phyloP scores from a whole-genome alignment of 345 rosid species.

The Moricandia moricandioides region DNA sequence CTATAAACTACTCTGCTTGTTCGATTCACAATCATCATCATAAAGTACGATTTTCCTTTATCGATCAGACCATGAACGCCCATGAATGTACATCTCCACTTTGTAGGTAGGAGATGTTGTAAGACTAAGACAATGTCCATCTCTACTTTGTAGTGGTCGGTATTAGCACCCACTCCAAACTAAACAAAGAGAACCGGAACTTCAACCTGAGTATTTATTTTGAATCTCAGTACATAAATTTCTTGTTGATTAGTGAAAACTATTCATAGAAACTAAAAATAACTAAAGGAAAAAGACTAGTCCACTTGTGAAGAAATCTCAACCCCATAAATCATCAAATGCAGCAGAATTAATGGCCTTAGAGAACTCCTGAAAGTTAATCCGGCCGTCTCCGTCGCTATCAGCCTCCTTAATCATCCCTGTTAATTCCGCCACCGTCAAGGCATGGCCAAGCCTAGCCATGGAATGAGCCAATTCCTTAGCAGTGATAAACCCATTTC shows the following conservation, averaged over 20 bases:
- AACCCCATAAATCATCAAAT: slow-evolving; percentile 77
- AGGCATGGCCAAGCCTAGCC: slow-evolving; percentile 82
- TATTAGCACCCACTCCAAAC: too few relatives aligned
- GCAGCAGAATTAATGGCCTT: slow-evolving; percentile 88
- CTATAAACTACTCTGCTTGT: too few relatives aligned
- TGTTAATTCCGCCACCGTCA: slow-evolving; percentile 73
- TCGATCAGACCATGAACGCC: too few relatives aligned
- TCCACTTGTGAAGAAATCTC: slow-evolving; percentile 11
- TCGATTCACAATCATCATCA: too few relatives aligned
- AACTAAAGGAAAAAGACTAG: neutral
- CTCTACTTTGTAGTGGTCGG: too few relatives aligned
- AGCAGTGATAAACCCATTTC: slow-evolving; percentile 74
- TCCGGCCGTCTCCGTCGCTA: slow-evolving; percentile 85
- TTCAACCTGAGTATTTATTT: too few relatives aligned
- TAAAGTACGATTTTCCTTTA: too few relatives aligned
- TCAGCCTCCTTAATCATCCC: slow-evolving; percentile 98
- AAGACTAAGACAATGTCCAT: too few relatives aligned
- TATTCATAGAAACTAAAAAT: neutral
- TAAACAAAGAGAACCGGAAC: too few relatives aligned
- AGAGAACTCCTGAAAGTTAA: slow-evolving; percentile 71
- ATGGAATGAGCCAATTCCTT: slow-evolving; percentile 84
- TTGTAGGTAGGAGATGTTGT: too few relatives aligned
- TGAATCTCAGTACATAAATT: too few relatives aligned
- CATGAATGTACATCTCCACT: too few relatives aligned
- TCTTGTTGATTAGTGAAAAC: neutral